A percentile compares a stretch with the other conserved stretches of the same genome.
phyloP scores from a whole-genome alignment of 2,329 filamentous ascomycete genomes.

The Graphium sp. region DNA sequence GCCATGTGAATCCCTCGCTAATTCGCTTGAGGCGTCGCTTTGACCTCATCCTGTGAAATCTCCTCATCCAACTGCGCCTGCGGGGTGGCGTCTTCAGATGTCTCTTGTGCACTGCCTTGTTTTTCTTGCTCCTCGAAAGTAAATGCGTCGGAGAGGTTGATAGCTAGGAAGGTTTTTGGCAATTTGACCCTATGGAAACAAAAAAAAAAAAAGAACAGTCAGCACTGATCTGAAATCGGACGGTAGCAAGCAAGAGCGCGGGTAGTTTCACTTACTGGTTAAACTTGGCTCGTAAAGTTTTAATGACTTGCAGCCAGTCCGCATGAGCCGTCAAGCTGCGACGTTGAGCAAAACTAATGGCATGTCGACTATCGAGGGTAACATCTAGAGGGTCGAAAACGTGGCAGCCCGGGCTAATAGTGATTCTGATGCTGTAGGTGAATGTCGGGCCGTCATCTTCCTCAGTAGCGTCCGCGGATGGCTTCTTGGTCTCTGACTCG shows the following conservation, averaged over 20 bases:
- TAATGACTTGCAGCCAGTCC: constrained; percentile 95
- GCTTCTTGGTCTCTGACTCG: constrained; percentile 64
- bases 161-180: constrained; percentile 47
- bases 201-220: constrained; percentile 1
- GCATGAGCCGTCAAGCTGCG: constrained; percentile 78
- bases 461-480: constrained; percentile 13
- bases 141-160: constrained; percentile 47
- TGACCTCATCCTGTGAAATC: no score
- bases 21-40: no score
- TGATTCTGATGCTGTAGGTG: constrained; percentile 92
- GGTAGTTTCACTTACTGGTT: constrained; percentile 51
- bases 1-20: no score
- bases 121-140: constrained; percentile 39
- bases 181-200: constrained; percentile 37
- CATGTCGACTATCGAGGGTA: constrained; percentile 88
- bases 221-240: constrained; percentile 3
- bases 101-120: constrained; percentile 14
- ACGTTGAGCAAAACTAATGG: constrained; percentile 85
- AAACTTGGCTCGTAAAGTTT: constrained; percentile 87
- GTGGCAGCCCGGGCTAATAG: constrained; percentile 88
- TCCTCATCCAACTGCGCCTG: no score
- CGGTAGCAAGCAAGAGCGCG: constrained; percentile 4
- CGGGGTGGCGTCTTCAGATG: background rate
- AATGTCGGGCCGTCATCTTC: constrained; percentile 50
- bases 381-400: constrained; percentile 94